Evolutionary conservation across 768 basidiomycete genomes (phyloP).

Genomic region (Lactarius evosmus): DNA sequence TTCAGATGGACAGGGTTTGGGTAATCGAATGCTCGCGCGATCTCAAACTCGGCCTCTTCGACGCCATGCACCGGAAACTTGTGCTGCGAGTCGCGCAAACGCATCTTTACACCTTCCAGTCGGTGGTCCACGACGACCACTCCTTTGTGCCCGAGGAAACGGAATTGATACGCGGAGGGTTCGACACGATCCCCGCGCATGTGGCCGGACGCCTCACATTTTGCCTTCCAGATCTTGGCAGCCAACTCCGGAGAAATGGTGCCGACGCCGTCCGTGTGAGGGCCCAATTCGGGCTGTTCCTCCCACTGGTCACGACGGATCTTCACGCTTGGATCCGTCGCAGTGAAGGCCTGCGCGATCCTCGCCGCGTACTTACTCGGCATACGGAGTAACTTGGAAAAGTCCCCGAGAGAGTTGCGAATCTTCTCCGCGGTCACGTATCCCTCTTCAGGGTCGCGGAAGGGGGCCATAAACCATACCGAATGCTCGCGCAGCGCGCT

Average conservation of each 20-base stretch:
- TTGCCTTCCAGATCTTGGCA: slow-evolving; percentile 54
- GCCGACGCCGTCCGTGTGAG: slow-evolving; percentile 78
- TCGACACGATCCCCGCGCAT: background rate
- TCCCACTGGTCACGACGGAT: slow-evolving; percentile 60
- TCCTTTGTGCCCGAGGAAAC: slow-evolving; percentile 79
- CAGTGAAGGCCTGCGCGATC: slow-evolving; percentile 79
- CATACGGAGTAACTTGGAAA: slow-evolving; percentile 40
- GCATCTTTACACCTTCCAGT: slow-evolving; percentile 64
- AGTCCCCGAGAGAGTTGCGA: slow-evolving; percentile 64
- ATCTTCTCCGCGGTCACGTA: slow-evolving; percentile 56
- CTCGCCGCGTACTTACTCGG: slow-evolving; percentile 85
- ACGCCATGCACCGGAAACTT: slow-evolving; percentile 60
- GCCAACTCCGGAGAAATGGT: slow-evolving; percentile 65
- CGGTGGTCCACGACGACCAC: slow-evolving; percentile 64
- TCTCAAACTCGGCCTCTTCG: slow-evolving; percentile 60
- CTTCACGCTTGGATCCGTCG: slow-evolving; percentile 68
- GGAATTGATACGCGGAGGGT: slow-evolving; percentile 62
- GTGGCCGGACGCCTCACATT: slow-evolving; percentile 41
- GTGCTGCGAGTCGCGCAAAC: slow-evolving; percentile 67
- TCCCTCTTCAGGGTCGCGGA: slow-evolving; percentile 45
- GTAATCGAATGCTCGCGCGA: slow-evolving; percentile 57
- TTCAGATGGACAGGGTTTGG: slow-evolving; percentile 71
- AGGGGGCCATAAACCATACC: slow-evolving; percentile 78
- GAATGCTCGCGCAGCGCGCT: slow-evolving; percentile 77
- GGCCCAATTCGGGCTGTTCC: slow-evolving; percentile 54